Conservation (phyloP, 306 rosid species). For the Castanea mollissima region DNA sequence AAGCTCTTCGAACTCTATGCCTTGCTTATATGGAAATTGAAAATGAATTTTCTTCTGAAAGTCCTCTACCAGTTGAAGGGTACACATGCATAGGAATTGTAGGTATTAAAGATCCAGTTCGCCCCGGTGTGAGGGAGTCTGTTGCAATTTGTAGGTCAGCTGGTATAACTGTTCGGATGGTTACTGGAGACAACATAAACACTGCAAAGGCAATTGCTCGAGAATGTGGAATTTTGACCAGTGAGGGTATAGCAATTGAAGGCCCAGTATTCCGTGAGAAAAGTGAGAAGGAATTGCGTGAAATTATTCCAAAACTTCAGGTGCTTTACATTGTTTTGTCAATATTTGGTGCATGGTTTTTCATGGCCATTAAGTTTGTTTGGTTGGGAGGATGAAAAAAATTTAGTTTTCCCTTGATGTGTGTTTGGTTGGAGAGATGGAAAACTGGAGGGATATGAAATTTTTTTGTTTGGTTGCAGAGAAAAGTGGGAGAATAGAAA, state of each 20-base stretch:
- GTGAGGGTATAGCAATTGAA: slow-evolving; percentile 83
- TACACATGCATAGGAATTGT: slow-evolving; percentile 90
- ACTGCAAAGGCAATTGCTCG: slow-evolving; percentile 99
- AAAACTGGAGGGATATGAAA: no score
- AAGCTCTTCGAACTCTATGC: slow-evolving; percentile 94
- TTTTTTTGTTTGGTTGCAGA: no score
- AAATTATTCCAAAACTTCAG: slow-evolving; percentile 83
- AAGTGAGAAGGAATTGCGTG: slow-evolving; percentile 58
- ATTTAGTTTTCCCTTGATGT: fast-evolving
- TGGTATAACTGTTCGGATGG: slow-evolving; percentile 91
- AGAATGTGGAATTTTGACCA: slow-evolving; percentile 94
- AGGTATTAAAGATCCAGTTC: slow-evolving; percentile 98
- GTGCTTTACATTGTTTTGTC: slow-evolving; percentile 33
- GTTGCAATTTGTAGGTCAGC: slow-evolving; percentile 94
- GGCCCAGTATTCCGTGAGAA: slow-evolving; percentile 89
- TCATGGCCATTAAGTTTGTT: background rate
- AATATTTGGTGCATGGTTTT: background rate
- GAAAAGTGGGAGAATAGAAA: no score
- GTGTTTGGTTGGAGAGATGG: no score
- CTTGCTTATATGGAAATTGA: slow-evolving; percentile 75
- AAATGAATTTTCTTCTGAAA: slow-evolving; percentile 48
- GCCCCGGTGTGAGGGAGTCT: slow-evolving; percentile 91
- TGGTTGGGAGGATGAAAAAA: background rate
- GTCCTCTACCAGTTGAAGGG: slow-evolving; percentile 55
- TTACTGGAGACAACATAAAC: slow-evolving; percentile 92